A percentile compares a stretch with the other conserved stretches of the same genome.
These are phyloP conservation scores for Polysphondylium violaceum DNA, from an alignment of 78 protist genomes.

Conservation along the genomic window DNA sequence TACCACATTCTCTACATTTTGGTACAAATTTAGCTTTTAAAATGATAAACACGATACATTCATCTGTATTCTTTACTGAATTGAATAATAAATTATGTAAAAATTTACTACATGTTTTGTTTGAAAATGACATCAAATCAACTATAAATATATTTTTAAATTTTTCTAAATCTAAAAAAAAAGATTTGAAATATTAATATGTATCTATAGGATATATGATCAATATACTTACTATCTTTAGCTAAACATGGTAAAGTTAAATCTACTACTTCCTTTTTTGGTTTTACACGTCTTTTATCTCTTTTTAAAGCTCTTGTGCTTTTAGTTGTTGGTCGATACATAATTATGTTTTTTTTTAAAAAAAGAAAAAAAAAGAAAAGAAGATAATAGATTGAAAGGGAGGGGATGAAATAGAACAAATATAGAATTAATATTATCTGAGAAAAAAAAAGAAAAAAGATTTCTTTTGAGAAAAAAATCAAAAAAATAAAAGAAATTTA, in stretches of 20 bases:
- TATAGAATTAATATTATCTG: too few relatives aligned
- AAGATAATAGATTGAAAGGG: too few relatives aligned
- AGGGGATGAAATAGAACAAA: too few relatives aligned
- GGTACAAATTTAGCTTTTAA: conserved; percentile 58
- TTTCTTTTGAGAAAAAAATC: neutral
- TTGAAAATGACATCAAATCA: conserved; percentile 40
- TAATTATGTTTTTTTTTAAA: too few relatives aligned
- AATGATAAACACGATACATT: neutral
- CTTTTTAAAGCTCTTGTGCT: neutral
- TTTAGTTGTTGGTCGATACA: too few relatives aligned
- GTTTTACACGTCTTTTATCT: neutral
- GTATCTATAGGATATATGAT: neutral
- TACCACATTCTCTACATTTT: conserved; percentile 56
- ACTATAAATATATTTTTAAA: conserved; percentile 53
- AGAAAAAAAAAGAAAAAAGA: too few relatives aligned
- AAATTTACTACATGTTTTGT: conserved; percentile 39
- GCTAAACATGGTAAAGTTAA: neutral
- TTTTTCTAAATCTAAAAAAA: conserved; percentile 23
- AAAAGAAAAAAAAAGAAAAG: neutral
- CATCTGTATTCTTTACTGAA: neutral
- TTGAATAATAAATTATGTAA: conserved; percentile 50
- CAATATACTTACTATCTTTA: neutral
- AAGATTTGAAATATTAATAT: neutral
- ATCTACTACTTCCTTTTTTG: neutral
- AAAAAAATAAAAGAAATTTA: neutral